A percentile compares a stretch with the other conserved stretches of the same genome.
Conservation (phyloP, 306 rosid genomes). For the Calophaca sinica region DNA sequence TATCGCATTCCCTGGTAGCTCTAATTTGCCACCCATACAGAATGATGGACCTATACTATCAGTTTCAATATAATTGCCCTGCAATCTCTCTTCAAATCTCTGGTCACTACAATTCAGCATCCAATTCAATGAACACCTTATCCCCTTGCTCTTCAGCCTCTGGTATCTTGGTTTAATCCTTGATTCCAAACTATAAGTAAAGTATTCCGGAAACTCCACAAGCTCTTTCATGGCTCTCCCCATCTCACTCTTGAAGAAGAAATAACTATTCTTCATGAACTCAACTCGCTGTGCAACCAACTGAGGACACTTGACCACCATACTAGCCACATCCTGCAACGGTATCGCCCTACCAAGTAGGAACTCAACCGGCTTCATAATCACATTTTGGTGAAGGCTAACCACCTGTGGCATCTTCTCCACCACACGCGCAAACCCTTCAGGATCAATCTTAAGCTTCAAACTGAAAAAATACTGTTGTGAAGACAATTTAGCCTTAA, state of each 20-base stretch:
- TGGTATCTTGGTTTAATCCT: slow-evolving; percentile 89
- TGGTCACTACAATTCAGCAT: slow-evolving; percentile 89
- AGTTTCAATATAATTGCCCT: slow-evolving; percentile 80
- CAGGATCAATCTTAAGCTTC: slow-evolving; percentile 91
- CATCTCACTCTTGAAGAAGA: slow-evolving; percentile 89
- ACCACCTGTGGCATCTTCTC: slow-evolving; percentile 97
- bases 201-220: slow-evolving; percentile 86
- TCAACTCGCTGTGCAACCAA: slow-evolving; percentile 67
- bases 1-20: slow-evolving; percentile 69
- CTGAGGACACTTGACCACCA: slow-evolving; percentile 85
- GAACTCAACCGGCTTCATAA: slow-evolving; percentile 82
- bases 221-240: slow-evolving; percentile 84
- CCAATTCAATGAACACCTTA: slow-evolving; percentile 84
- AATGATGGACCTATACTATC: slow-evolving; percentile 80
- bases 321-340: slow-evolving; percentile 68
- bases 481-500: slow-evolving; percentile 86
- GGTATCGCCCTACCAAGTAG: slow-evolving; percentile 70
- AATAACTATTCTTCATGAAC: slow-evolving; percentile 86
- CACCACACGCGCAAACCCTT: slow-evolving; percentile 74
- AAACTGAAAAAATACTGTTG: slow-evolving; percentile 86
- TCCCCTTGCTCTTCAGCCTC: slow-evolving; percentile 75
- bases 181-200: slow-evolving; percentile 91
- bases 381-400: slow-evolving; percentile 83
- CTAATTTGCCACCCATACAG: slow-evolving; percentile 85
- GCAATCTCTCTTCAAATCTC: slow-evolving; percentile 95